Evolutionary conservation across 495 filamentous ascomycete species (phyloP), one percentile per base, ranked within the genome.

Genomic region (Aspergillus biplanus): DNA sequence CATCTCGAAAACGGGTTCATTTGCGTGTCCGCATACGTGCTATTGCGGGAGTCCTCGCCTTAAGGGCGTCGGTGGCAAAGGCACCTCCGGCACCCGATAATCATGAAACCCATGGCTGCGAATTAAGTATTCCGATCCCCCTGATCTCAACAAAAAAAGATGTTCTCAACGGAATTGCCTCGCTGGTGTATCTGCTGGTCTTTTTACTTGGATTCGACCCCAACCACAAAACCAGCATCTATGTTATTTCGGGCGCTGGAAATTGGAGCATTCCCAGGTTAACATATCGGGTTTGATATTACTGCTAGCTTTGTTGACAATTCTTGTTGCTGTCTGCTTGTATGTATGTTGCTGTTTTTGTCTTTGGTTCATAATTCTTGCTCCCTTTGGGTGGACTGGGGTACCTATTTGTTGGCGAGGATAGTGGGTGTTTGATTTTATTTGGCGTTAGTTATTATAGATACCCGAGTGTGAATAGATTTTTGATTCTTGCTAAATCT

Each of bases 21-120:
- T 18, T 62, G 15, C 27, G 59, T 27, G 59, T 62, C 5, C 39
- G 59, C 1, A 37, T 62, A 8, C 31, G 42, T 3, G 59, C 52
- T 4, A 62, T 62, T 50, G 59, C 52, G 2, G 52, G 59, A 1
- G 42, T 62, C 9, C 44, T 62, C 31, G 59, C 59, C 5, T 31
- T 62, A 5, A 52, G 59, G 13, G 59, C 59, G 6, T 49, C 59
- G 12, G 59, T 62, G 11, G 35, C 59, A 12, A 62, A 62, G 32
- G 16, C 59, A 31, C 59, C 52, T 1, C 52, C 42, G 1, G 46
- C n/a, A n/a, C 18, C 21, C 6, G 52, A 56, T 18, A 62, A 37
- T 13, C 37, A 7, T n/a, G 59, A 62, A 6, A 46, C 50, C 5
- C 52, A 62, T 15, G 59, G 59, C 3, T 62, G 52, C 39, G 59